Evolutionary conservation across 805 yeast species (phyloP).

Genomic region (Naumovozyma baii): DNA sequence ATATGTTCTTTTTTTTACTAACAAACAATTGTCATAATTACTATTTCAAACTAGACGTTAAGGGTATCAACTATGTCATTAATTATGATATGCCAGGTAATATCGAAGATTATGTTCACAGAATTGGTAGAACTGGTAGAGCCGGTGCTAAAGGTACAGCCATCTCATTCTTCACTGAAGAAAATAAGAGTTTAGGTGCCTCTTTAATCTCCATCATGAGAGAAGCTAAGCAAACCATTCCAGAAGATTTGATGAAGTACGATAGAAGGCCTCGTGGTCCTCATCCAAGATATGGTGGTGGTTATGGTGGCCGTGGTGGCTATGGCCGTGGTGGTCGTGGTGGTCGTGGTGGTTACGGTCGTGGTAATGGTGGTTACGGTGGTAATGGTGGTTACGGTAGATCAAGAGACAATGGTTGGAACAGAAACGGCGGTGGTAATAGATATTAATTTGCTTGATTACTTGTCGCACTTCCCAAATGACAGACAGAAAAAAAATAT

Average conservation of each 20-base stretch:
- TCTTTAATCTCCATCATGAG: constrained; percentile 80
- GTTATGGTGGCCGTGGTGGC: constrained; percentile 40
- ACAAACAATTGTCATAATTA: neutral
- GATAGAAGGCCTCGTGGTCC: constrained; percentile 62
- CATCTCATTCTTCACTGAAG: constrained; percentile 84
- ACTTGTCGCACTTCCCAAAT: too few relatives aligned
- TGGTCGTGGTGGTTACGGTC: constrained; percentile 31
- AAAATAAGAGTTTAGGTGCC: constrained; percentile 78
- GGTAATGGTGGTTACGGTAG: constrained; percentile 29
- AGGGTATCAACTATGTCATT: constrained; percentile 88
- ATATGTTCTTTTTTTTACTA: neutral
- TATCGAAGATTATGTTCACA: constrained; percentile 96
- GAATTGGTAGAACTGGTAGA: constrained; percentile 99
- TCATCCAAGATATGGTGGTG: constrained; percentile 48
- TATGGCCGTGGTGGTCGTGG: constrained; percentile 38
- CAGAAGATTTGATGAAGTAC: constrained; percentile 67
- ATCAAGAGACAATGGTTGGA: constrained; percentile 31
- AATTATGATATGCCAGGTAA: constrained; percentile 97
- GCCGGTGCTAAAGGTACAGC: constrained; percentile 97
- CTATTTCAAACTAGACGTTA: constrained; percentile 57
- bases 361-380: constrained; percentile 37
- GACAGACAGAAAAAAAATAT: too few relatives aligned
- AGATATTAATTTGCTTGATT: too few relatives aligned
- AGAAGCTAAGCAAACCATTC: constrained; percentile 90
- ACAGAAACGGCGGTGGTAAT: constrained; percentile 28